phyloP scores from a whole-genome alignment of 106 monocot species.

The Agapanthus africanus region DNA sequence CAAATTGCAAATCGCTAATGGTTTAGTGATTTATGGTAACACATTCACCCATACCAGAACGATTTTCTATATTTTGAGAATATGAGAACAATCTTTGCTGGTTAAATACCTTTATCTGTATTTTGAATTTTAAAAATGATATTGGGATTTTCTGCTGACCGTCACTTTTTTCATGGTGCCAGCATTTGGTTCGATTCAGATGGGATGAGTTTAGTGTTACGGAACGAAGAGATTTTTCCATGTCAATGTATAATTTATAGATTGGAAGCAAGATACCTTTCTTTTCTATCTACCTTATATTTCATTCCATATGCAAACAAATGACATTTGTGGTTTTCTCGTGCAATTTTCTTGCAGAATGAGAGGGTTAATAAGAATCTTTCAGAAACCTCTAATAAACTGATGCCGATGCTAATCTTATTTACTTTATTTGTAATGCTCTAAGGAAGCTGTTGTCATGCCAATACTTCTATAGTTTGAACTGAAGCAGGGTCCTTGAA shows the following conservation, averaged over 20 bases:
- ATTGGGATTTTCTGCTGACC: background rate
- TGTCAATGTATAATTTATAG: background rate
- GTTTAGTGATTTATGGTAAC: too few species aligned
- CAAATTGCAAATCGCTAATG: too few species aligned
- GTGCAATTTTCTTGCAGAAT: background rate
- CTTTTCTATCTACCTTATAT: background rate
- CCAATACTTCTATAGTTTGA: background rate
- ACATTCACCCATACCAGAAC: background rate
- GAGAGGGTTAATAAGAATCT: too few species aligned
- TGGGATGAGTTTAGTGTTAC: constrained; percentile 74
- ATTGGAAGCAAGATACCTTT: background rate
- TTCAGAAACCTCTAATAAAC: background rate
- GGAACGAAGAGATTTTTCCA: constrained; percentile 75
- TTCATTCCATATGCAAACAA: background rate
- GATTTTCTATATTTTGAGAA: background rate
- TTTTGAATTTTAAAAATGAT: constrained; percentile 3
- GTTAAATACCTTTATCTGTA: constrained; percentile 5
- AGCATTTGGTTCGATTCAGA: constrained; percentile 92
- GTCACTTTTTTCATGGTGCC: constrained; percentile 8
- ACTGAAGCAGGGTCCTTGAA: too few species aligned
- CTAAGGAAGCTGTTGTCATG: too few species aligned
- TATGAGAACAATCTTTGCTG: background rate
- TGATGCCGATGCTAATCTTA: too few species aligned
- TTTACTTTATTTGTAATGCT: too few species aligned
- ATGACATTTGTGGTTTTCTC: background rate